Base-by-base conservation (phyloP, 768 basidiomycete species). In the Pulveroboletus frians region DNA sequence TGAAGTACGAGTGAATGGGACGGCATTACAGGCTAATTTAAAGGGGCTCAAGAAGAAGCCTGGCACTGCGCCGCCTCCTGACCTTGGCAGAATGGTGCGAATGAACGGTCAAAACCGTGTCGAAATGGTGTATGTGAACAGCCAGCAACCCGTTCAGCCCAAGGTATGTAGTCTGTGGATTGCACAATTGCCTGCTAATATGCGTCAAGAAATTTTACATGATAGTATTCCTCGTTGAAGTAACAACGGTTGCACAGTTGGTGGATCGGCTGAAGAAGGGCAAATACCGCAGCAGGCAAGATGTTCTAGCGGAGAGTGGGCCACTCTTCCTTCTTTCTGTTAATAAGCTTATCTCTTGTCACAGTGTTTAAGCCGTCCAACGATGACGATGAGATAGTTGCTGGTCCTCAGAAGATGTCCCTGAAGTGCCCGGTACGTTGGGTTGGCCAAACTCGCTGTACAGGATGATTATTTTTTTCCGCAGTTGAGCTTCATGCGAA, bases 11-110 rank as follows among this genome's bases (percentile, higher is more conserved):
- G 80, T 94, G 34, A 95, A 96, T 66, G 75, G 71, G 47, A 73
- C 73, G 3, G 75, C 80, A 46, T 70, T 95, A 27, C 72, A 72
- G 17, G 89, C 85, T 32, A 93, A 85, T 65, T 67, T 92, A 54
- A 92, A 92, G 66, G 93, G 93, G 5, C 70, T 95, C 64, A 96
- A 96, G 77, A 96, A 96, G 75, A 93, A 89, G 58, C 87, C 91
- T 26, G 92, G 92, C 3, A 94, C 90, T 37, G 89, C 92, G 1
- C 91, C 92, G n/a, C 92, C 92, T 6, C 84, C 91, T 2, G 85
- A 92, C 63, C 65, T 83, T 45, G 71, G 73, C 26, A 73, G 65
- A 55, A 56, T 65, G 37, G 62, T 76, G 15, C 65, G 72, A 47
- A 71, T 59, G 41, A 69, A 68, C 9, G 63, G 71, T 38, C 69